Conservation (phyloP, 331 rosid species). For the Malus hybrid region DNA sequence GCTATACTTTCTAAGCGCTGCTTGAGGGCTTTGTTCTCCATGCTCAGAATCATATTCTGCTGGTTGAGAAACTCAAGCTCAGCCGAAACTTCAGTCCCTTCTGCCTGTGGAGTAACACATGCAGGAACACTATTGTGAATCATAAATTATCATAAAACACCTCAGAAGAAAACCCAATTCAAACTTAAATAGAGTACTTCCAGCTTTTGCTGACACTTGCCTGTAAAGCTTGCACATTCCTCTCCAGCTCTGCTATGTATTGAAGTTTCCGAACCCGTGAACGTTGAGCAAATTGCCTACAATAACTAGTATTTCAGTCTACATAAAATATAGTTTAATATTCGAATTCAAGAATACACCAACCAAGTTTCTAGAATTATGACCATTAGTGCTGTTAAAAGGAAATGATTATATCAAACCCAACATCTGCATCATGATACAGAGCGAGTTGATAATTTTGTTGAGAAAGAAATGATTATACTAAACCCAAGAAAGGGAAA, state of each 20-base stretch:
- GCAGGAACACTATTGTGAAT: background rate
- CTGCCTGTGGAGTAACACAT: constrained; percentile 47
- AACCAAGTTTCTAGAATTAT: background rate
- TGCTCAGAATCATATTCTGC: constrained; percentile 68
- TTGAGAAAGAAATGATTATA: background rate
- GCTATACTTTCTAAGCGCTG: constrained; percentile 80
- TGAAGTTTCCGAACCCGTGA: constrained; percentile 87
- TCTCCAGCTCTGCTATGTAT: constrained; percentile 89
- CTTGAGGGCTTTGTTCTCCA: constrained; percentile 92
- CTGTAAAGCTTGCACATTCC: constrained; percentile 77
- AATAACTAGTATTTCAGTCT: constrained; percentile 17
- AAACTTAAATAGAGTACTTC: constrained; percentile 8
- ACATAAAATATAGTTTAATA: background rate
- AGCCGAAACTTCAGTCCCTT: constrained; percentile 78
- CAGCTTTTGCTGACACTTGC: constrained; percentile 39
- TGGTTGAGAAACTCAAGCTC: constrained; percentile 93
- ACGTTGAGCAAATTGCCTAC: constrained; percentile 89
- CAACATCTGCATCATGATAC: background rate
- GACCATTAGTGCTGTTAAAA: background rate
- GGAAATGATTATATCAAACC: background rate
- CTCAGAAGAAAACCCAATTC: constrained; percentile 8
- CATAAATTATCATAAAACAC: background rate
- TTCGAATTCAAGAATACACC: background rate
- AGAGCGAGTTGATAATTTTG: background rate
- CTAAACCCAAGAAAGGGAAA: background rate